These are phyloP conservation scores for Daedaleopsis sinensis DNA, from an alignment of 768 basidiomycete genomes.

Conservation along the genomic window DNA sequence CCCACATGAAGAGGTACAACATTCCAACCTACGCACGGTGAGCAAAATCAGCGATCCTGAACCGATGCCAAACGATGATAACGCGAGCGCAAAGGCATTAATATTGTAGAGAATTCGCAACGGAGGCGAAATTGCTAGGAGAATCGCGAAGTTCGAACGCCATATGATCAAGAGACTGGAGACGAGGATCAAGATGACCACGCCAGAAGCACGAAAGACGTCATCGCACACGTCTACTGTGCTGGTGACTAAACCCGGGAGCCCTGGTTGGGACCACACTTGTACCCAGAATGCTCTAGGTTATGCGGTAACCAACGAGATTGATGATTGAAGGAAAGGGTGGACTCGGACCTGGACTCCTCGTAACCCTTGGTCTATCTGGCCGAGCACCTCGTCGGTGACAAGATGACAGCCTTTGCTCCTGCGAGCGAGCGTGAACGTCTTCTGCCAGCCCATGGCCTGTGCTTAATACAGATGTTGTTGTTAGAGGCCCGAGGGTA, in stretches of 20 bases:
- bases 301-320: conserved; percentile 9
- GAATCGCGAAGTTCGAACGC: too few species aligned
- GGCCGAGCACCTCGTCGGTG: conserved; percentile 69
- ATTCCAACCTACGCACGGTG: conserved; percentile 68
- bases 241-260: too few species aligned
- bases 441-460: conserved; percentile 88
- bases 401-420: conserved; percentile 80
- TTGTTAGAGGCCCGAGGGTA: neutral
- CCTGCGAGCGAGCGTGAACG: conserved; percentile 62
- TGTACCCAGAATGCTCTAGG: neutral
- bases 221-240: neutral
- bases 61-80: neutral
- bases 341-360: conserved; percentile 55
- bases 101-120: neutral
- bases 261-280: too few species aligned
- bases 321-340: conserved; percentile 1
- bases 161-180: neutral
- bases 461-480: neutral
- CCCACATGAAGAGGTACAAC: conserved; percentile 86
- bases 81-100: neutral
- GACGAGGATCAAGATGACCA: neutral
- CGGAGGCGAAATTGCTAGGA: neutral
- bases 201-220: conserved; percentile 2
- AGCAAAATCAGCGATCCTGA: conserved; percentile 1
- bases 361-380: conserved; percentile 71